Conservation (phyloP, 2,329 filamentous ascomycete species). For the Pseudogymnoascus sp. region DNA sequence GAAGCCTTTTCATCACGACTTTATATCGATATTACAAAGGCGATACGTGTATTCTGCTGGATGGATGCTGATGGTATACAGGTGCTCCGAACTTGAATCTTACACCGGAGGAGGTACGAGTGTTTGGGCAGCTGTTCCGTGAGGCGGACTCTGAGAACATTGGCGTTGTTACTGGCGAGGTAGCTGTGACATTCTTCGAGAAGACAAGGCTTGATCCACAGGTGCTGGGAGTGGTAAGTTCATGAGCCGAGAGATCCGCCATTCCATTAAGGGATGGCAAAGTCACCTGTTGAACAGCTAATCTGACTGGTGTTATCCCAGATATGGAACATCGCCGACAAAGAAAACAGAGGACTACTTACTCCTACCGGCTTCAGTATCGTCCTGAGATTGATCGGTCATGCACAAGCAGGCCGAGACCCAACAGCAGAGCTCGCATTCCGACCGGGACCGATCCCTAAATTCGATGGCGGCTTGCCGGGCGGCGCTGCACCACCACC, state of each 20-base stretch:
- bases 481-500: conserved; percentile 40
- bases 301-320: conserved; percentile 33
- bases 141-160: conserved; percentile 87
- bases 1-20: background rate
- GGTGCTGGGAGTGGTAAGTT: conserved; percentile 73
- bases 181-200: conserved; percentile 96
- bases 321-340: conserved; percentile 99
- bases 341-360: conserved; percentile 88
- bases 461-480: conserved; percentile 64
- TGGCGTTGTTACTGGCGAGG: conserved; percentile 89
- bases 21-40: background rate
- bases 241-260: background rate
- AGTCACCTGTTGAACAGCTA: background rate
- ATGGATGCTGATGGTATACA: conserved; percentile 26
- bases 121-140: conserved; percentile 87
- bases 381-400: conserved; percentile 87
- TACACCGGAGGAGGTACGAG: conserved; percentile 83
- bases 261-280: conserved; percentile 8
- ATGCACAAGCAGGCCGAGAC: conserved; percentile 82
- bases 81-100: conserved; percentile 71
- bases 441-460: conserved; percentile 80
- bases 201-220: conserved; percentile 84
- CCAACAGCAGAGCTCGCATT: conserved; percentile 76
- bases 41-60: background rate
- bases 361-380: conserved; percentile 90